Percentiles rank a stretch among this genome's conserved stretches.
phyloP scores from a whole-genome alignment of 306 rosid species.

The Fagus sylvatica region DNA sequence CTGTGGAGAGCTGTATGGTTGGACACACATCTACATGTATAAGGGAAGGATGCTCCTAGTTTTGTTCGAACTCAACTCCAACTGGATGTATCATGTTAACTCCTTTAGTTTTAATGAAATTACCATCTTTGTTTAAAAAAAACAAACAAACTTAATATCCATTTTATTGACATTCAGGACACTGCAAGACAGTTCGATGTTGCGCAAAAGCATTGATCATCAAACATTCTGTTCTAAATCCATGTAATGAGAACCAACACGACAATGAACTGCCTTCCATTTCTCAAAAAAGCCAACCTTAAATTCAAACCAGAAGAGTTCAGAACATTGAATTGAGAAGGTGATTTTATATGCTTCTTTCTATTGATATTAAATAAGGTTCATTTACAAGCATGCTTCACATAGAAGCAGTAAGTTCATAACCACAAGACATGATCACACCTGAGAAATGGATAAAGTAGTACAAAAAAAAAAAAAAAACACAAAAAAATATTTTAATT shows the following conservation, averaged over 20 bases:
- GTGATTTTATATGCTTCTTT: conserved; percentile 38
- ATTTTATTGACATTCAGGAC: too few relatives aligned
- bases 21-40: too few relatives aligned
- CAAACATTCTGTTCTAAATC: too few relatives aligned
- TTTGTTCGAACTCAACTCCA: too few relatives aligned
- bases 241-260: not conserved
- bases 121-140: too few relatives aligned
- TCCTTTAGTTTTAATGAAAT: too few relatives aligned
- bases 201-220: too few relatives aligned
- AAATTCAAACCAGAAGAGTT: not conserved
- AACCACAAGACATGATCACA: conserved; percentile 30
- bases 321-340: not conserved
- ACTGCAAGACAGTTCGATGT: too few relatives aligned
- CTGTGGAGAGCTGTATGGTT: too few relatives aligned
- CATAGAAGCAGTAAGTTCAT: conserved; percentile 33
- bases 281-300: not conserved
- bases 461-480: conserved; percentile 6
- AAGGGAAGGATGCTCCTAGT: too few relatives aligned
- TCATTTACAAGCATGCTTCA: conserved; percentile 62
- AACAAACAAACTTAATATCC: too few relatives aligned
- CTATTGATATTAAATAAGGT: conserved; percentile 41
- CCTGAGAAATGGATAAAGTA: conserved; percentile 26
- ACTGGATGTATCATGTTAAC: too few relatives aligned
- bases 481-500: not conserved
- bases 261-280: not conserved